These are phyloP conservation scores for Termitomyces titanicus DNA, from an alignment of 768 basidiomycete genomes.

Conservation along the genomic window DNA sequence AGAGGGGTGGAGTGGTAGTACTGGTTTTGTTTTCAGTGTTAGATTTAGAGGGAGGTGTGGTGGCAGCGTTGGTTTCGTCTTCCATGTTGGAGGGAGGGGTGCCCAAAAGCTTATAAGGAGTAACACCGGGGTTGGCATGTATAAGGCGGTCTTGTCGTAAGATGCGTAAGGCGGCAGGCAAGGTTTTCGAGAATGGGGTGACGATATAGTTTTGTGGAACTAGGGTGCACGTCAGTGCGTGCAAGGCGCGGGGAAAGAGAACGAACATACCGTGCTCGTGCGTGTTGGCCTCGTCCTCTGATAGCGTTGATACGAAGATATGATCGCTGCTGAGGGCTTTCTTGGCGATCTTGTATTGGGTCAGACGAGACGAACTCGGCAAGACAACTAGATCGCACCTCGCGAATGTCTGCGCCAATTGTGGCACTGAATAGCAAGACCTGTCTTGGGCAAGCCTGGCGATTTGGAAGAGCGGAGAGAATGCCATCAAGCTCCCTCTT, in stretches of 20 bases:
- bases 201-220: slow-evolving; percentile 45
- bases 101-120: slow-evolving; percentile 10
- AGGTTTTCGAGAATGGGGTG: slow-evolving; percentile 34
- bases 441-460: slow-evolving; percentile 53
- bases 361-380: neutral
- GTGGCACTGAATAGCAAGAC: slow-evolving; percentile 74
- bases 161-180: slow-evolving; percentile 38
- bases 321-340: slow-evolving; percentile 25
- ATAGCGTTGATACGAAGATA: slow-evolving; percentile 55
- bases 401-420: slow-evolving; percentile 63
- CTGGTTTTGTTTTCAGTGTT: too few species aligned
- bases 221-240: slow-evolving; percentile 11
- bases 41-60: too few species aligned
- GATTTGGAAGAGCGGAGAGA: slow-evolving; percentile 35
- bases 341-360: slow-evolving; percentile 14
- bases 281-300: slow-evolving; percentile 52
- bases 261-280: slow-evolving; percentile 51
- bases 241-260: neutral
- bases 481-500: slow-evolving; percentile 66
- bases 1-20: too few species aligned
- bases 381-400: slow-evolving; percentile 26
- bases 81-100: neutral
- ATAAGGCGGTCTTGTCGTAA: slow-evolving; percentile 30
- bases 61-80: neutral
- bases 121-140: slow-evolving; percentile 30